These are phyloP conservation scores for Spraguea lophii DNA, from an alignment of 371 early-diverging fungal genomes.

Conservation along the genomic window DNA sequence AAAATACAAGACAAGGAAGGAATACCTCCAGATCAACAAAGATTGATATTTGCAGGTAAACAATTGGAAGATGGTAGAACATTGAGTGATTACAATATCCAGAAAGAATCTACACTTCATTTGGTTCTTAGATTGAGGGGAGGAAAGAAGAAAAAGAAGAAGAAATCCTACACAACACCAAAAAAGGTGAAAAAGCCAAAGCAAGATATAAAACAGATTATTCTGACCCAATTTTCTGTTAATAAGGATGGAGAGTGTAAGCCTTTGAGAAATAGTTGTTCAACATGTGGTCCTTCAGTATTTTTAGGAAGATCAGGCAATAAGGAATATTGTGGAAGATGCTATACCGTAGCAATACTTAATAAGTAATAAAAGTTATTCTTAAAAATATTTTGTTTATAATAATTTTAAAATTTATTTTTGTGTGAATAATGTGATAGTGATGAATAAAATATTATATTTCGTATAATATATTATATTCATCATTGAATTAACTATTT, in stretches of 20 bases:
- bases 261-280: constrained; percentile 16
- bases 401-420: no score
- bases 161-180: constrained; percentile 94
- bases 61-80: constrained; percentile 93
- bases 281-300: constrained; percentile 31
- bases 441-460: no score
- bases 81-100: constrained; percentile 63
- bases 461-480: no score
- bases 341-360: constrained; percentile 13
- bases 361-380: no score
- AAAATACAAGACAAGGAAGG: constrained; percentile 71
- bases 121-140: constrained; percentile 55
- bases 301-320: constrained; percentile 16
- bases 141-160: constrained; percentile 78
- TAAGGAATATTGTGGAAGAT: constrained; percentile 27
- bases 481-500: no score
- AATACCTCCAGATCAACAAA: constrained; percentile 98
- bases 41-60: constrained; percentile 96
- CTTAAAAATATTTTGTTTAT: no score
- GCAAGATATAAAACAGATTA: constrained; percentile 17
- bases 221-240: constrained; percentile 30
- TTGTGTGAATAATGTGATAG: no score
- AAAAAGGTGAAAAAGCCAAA: constrained; percentile 62
- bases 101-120: constrained; percentile 69
- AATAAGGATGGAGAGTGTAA: constrained; percentile 27